Evolutionary conservation across 805 yeast genomes (phyloP), one percentile per base, ranked within the genome.

Genomic region (Metschnikowia lachancei): DNA sequence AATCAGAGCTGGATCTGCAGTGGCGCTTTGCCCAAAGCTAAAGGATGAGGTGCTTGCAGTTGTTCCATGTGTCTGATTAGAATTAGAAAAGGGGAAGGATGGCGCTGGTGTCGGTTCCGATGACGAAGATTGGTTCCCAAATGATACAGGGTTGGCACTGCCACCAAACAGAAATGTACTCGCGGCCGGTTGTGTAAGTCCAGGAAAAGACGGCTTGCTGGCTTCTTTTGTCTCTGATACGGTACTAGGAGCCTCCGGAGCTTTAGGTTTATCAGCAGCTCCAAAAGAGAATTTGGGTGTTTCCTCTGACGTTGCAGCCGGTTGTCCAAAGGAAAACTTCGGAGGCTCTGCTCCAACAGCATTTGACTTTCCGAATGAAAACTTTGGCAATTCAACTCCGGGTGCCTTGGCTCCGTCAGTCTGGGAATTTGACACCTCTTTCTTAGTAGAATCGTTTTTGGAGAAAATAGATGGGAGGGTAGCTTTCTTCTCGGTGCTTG

Each of bases 1-100:
- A 12, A 66, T 60, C 41, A 54, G 46, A 1, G 71, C 61, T 1
- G 71, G 70, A 43, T 64, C 68, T 4, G 69, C 68, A 1, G 65
- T 56, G 1, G 63, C 51, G 9, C 42, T 30, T 32, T 55, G 55
- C 4, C 61, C 61, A 28, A 57, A 57, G 20, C 43, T 44, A 32
- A 58, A 55, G 4, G 52, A 26, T 1, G 56, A 39, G 14, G 43
- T 28, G 34, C 33, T 28, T 28, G 33, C 49, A 12, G 43, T 24
- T 10, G 39, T 12, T 9, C 36, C 38, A 31, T 43, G 43, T 26
- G 37, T 32, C 26, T 38, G 50, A 28, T 22, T 39, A 30, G 39
- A 43, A 20, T 44, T 47, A 34, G 42, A 45, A 14, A 53, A 52
- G 2, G 53, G 43, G 36, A 47, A 44, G 2, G 56, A 36, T 7